A percentile compares a stretch with the other conserved stretches of the same genome.
phyloP scores from a whole-genome alignment of 2,329 filamentous ascomycete genomes.

The Dryadomyces quercus-mongolicae region DNA sequence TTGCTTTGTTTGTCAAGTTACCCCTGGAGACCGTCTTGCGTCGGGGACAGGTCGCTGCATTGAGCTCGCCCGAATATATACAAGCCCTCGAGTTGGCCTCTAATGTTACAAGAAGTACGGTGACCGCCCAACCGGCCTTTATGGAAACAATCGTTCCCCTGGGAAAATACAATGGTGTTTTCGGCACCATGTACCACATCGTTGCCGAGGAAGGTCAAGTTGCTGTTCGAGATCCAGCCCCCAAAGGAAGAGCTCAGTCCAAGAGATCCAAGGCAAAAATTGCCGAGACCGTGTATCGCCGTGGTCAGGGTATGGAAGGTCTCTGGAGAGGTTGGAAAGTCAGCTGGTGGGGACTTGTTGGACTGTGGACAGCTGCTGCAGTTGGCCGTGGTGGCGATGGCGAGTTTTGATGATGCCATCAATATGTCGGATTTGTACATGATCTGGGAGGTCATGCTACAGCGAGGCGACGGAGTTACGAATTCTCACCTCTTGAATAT shows the following conservation, averaged over 20 bases:
- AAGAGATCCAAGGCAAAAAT: conserved; percentile 22
- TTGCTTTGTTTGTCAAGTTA: conserved; percentile 75
- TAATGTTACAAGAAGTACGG: conserved; percentile 15
- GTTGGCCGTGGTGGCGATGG: conserved; percentile 50
- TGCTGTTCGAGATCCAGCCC: conserved; percentile 11
- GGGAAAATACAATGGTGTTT: conserved; percentile 70
- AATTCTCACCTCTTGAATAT: conserved; percentile 3
- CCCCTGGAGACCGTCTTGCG: conserved; percentile 87
- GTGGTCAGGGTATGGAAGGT: conserved; percentile 56
- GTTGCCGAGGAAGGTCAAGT: conserved; percentile 64
- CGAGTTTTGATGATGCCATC: conserved; percentile 31
- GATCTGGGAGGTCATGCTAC: background rate
- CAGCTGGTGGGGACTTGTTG: conserved; percentile 65
- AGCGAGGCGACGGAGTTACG: background rate
- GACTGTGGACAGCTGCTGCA: conserved; percentile 59
- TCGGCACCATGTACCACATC: conserved; percentile 88
- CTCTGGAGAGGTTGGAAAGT: conserved; percentile 67
- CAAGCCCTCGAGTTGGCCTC: conserved; percentile 28
- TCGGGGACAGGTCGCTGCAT: conserved; percentile 69
- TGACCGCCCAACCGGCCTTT: background rate
- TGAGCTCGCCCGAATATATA: conserved; percentile 41
- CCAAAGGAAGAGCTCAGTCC: conserved; percentile 17
- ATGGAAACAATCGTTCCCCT: conserved; percentile 68
- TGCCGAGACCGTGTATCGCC: conserved; percentile 33
- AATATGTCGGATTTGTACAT: background rate